Conservation (phyloP, 2,329 filamentous ascomycete species). For the Paraphoma chrysanthemicola region DNA sequence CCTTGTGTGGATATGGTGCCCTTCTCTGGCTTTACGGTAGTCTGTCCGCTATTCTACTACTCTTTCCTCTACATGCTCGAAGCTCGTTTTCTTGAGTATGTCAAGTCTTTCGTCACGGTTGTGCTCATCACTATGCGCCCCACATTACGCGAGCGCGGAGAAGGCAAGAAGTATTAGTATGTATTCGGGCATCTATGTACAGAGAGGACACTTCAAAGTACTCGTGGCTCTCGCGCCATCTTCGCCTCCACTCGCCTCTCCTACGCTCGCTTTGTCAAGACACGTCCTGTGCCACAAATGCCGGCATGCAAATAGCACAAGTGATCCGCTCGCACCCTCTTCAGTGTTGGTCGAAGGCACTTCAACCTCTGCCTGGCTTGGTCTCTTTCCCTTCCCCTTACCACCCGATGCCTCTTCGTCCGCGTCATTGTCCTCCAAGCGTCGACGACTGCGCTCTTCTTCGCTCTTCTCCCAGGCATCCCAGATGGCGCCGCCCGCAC, state of each 20-base stretch:
- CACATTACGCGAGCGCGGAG: too few relatives aligned
- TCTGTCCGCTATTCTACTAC: too few relatives aligned
- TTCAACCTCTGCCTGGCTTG: conserved; percentile 11
- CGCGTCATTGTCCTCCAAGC: conserved; percentile 52
- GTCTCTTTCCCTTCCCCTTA: conserved; percentile 50
- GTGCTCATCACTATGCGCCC: too few relatives aligned
- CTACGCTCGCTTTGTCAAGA: conserved; percentile 15
- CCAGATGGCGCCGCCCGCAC: conserved; percentile 78
- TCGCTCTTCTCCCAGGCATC: conserved; percentile 76
- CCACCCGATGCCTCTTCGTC: conserved; percentile 47
- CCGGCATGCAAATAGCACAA: conserved; percentile 50
- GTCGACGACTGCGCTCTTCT: conserved; percentile 55
- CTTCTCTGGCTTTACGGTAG: too few relatives aligned
- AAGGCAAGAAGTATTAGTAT: too few relatives aligned
- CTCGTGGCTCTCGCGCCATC: not conserved
- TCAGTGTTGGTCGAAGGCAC: conserved; percentile 6
- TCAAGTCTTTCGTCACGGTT: too few relatives aligned
- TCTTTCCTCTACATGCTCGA: too few relatives aligned
- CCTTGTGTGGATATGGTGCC: too few relatives aligned
- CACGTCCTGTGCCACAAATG: conserved; percentile 50
- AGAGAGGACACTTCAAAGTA: not conserved
- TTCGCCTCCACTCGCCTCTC: not conserved
- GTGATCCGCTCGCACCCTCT: conserved; percentile 6
- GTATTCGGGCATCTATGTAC: not conserved
- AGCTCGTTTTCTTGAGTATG: too few relatives aligned